phyloP scores from a whole-genome alignment of 805 yeast genomes.

The Debaryomyces hansenii region DNA sequence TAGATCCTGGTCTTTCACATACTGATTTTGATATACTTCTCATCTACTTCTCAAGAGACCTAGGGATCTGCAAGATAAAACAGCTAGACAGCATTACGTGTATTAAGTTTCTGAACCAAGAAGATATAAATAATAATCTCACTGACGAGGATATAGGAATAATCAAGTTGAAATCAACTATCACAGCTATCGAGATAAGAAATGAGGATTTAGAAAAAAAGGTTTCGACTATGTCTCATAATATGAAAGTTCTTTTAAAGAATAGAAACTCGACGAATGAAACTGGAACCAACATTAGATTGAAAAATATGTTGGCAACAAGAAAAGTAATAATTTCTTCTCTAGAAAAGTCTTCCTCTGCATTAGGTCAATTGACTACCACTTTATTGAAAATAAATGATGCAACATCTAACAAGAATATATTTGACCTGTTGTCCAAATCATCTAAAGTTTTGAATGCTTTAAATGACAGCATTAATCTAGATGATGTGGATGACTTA shows the following conservation, averaged over 20 bases:
- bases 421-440: slow-evolving; percentile 24
- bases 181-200: slow-evolving; percentile 18
- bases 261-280: slow-evolving; percentile 4
- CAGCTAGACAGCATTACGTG: slow-evolving; percentile 12
- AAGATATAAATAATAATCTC: slow-evolving; percentile 7
- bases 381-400: slow-evolving; percentile 36
- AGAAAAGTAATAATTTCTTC: slow-evolving; percentile 16
- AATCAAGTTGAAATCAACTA: slow-evolving; percentile 22
- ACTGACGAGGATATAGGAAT: slow-evolving; percentile 32
- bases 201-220: slow-evolving; percentile 17
- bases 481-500: slow-evolving; percentile 27
- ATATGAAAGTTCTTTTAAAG: slow-evolving; percentile 13
- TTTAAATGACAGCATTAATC: slow-evolving; percentile 26
- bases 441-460: slow-evolving; percentile 25
- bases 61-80: slow-evolving; percentile 8
- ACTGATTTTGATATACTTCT: slow-evolving; percentile 29
- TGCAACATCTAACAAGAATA: slow-evolving; percentile 26
- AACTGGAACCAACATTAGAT: slow-evolving; percentile 12
- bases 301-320: slow-evolving; percentile 16
- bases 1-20: slow-evolving; percentile 12
- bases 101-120: slow-evolving; percentile 19
- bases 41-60: slow-evolving; percentile 27
- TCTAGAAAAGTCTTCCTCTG: slow-evolving; percentile 13
- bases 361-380: slow-evolving; percentile 20
- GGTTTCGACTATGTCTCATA: slow-evolving; percentile 15